These are phyloP conservation scores for Sugiyamaella pinicola DNA, from an alignment of 1,139 yeast species.

Conservation along the genomic window DNA sequence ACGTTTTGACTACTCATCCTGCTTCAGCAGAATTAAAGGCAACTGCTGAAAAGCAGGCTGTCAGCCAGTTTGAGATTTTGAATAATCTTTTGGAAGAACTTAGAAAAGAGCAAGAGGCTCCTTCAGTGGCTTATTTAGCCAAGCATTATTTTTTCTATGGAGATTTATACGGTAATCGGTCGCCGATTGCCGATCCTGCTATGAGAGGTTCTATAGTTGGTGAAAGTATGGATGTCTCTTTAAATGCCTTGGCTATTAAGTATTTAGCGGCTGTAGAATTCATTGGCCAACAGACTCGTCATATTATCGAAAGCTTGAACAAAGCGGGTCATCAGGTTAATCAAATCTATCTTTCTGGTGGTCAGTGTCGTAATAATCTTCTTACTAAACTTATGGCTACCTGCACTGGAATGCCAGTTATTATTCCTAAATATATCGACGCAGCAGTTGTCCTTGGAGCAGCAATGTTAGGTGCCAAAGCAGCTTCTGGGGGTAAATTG, in stretches of 20 bases:
- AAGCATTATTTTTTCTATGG: constrained; percentile 90
- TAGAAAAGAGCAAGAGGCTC: constrained; percentile 55
- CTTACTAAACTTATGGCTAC: constrained; percentile 89
- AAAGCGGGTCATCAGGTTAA: constrained; percentile 73
- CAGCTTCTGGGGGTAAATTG: constrained; percentile 51
- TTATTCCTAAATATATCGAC: constrained; percentile 91
- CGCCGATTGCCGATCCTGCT: constrained; percentile 91
- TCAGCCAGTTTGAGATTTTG: constrained; percentile 79
- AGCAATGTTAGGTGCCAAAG: constrained; percentile 92
- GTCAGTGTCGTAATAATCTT: constrained; percentile 90
- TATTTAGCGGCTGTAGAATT: constrained; percentile 95
- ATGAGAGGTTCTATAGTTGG: constrained; percentile 96
- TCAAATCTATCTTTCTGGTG: constrained; percentile 89
- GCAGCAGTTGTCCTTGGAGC: constrained; percentile 97
- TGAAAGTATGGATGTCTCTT: constrained; percentile 83
- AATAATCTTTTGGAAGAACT: constrained; percentile 72
- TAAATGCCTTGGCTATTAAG: constrained; percentile 80
- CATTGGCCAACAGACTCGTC: constrained; percentile 96
- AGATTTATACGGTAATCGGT: constrained; percentile 93
- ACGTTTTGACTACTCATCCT: constrained; percentile 87
- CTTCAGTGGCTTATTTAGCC: constrained; percentile 79
- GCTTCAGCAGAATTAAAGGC: constrained; percentile 73
- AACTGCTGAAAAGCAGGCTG: constrained; percentile 60
- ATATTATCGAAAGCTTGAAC: constrained; percentile 84
- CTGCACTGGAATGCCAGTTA: constrained; percentile 88